phyloP scores from a whole-genome alignment of 202 grass and related monocot genomes.

The Elaeis oleifera region DNA sequence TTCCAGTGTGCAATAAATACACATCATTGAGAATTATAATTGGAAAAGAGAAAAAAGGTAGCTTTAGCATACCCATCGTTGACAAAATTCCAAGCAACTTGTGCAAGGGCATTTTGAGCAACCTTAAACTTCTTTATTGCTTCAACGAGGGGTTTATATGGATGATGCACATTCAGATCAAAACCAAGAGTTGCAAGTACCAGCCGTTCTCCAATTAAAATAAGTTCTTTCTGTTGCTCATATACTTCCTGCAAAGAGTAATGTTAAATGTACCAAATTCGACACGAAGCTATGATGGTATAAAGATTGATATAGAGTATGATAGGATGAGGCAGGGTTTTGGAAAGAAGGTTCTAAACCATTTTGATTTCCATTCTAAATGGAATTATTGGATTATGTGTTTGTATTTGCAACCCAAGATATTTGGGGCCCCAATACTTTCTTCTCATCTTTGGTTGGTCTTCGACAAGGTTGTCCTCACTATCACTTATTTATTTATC shows the following conservation, averaged over 20 bases:
- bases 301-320: too few relatives aligned
- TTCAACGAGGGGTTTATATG: constrained; percentile 85
- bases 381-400: too few relatives aligned
- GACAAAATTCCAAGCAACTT: constrained; percentile 99
- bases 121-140: constrained; percentile 92
- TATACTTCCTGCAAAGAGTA: constrained; percentile 66
- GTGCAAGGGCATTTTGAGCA: constrained; percentile 89
- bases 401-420: too few relatives aligned
- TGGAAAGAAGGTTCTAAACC: too few relatives aligned
- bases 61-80: constrained; percentile 89
- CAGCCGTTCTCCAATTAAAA: constrained; percentile 76
- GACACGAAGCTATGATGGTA: too few relatives aligned
- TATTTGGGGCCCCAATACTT: too few relatives aligned
- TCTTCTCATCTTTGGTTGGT: too few relatives aligned
- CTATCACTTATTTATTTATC: too few relatives aligned
- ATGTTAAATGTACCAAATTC: too few relatives aligned
- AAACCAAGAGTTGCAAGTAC: constrained; percentile 88
- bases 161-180: constrained; percentile 82
- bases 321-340: too few relatives aligned
- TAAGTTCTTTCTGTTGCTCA: constrained; percentile 94
- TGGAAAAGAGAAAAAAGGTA: constrained; percentile 24
- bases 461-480: too few relatives aligned
- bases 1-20: constrained; percentile 65
- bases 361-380: too few relatives aligned
- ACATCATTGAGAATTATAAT: constrained; percentile 38